Conservation (phyloP, 306 rosid species). For the Styphnolobium japonicum region DNA sequence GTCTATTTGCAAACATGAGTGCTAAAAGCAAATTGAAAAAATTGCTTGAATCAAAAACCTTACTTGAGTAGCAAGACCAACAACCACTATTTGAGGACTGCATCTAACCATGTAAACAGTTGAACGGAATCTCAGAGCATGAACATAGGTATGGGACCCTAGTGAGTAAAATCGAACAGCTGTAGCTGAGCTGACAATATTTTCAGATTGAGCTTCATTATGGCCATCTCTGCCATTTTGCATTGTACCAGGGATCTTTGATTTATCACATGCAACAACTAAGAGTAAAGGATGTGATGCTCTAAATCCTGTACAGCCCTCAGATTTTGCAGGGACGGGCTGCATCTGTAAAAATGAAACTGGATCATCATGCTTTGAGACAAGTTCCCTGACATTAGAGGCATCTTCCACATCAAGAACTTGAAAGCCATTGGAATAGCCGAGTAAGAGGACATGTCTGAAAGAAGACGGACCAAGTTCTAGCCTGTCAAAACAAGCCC, state of each 20-base stretch:
- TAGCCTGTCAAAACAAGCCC: conserved; percentile 86
- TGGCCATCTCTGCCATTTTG: conserved; percentile 76
- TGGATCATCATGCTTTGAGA: conserved; percentile 86
- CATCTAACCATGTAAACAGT: conserved; percentile 94
- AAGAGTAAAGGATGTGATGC: conserved; percentile 87
- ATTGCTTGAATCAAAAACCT: conserved; percentile 43
- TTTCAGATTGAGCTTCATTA: conserved; percentile 55
- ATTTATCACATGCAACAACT: conserved; percentile 87
- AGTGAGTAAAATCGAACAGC: conserved; percentile 92
- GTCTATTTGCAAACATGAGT: conserved; percentile 7
- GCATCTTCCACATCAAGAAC: conserved; percentile 93
- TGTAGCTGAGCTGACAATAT: conserved; percentile 63
- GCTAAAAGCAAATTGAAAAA: conserved; percentile 10
- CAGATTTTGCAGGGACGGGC: conserved; percentile 63
- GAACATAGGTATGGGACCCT: conserved; percentile 79
- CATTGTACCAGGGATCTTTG: conserved; percentile 64
- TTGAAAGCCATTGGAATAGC: conserved; percentile 91
- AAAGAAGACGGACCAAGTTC: conserved; percentile 60
- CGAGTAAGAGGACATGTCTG: conserved; percentile 74
- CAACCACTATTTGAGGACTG: conserved; percentile 88
- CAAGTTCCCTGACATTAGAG: conserved; percentile 70
- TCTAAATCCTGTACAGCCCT: conserved; percentile 69
- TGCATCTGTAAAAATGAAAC: conserved; percentile 95
- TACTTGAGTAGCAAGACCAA: conserved; percentile 95
- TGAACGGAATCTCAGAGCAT: conserved; percentile 91